Evolutionary conservation across 257 asterid species (phyloP), one percentile per base, ranked within the genome.

Genomic region (Linderniella brevidens): DNA sequence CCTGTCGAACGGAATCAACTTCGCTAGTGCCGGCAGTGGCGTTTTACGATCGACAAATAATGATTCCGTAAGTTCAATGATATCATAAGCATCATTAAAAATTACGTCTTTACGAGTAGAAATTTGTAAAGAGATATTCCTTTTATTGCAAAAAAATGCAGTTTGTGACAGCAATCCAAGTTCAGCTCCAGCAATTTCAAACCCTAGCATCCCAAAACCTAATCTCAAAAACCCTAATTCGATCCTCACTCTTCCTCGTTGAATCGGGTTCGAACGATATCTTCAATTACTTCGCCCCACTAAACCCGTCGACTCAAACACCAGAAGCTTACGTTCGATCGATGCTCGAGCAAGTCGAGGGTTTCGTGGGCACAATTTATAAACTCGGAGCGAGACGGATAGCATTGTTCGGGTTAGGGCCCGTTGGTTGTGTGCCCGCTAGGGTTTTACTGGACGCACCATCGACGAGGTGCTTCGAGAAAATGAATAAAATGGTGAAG

Each of bases 1-100:
- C 54, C 95, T 92, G 41, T 37, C 76, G 0, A 79, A 83, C 52
- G 92, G 92, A 4, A 57, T 83, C 62, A 83, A 83, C 60, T 83
- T 83, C 35, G 95, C 95, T 16, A 83, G 88, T 25, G 95, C 95
- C 41, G 93, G 95, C 16, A 83, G 95, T 51, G 92, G 95, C 15
- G 83, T 77, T 68, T 50, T 79, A 9, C 52, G 4, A 8, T 54
- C 64, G 17, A 79, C 95, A 7, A 83, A 83, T 57, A 69, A 60
- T 2, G 78, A 66, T 38, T 54, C 67, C 45, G 88, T 83, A 56
- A 64, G 72, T 45, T 53, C 38, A 39, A 37, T 48, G 14, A 38
- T 42, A 41, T 53, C 35, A 14, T 17, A 10, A 41, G 37, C 35
- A 39, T 56, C 37, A 46, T 57, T 47, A 58, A 41, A 14, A 46